Evolutionary conservation across 495 filamentous ascomycete species (phyloP), one percentile per base, ranked within the genome.

Genomic region (Penicillium tannophilum): DNA sequence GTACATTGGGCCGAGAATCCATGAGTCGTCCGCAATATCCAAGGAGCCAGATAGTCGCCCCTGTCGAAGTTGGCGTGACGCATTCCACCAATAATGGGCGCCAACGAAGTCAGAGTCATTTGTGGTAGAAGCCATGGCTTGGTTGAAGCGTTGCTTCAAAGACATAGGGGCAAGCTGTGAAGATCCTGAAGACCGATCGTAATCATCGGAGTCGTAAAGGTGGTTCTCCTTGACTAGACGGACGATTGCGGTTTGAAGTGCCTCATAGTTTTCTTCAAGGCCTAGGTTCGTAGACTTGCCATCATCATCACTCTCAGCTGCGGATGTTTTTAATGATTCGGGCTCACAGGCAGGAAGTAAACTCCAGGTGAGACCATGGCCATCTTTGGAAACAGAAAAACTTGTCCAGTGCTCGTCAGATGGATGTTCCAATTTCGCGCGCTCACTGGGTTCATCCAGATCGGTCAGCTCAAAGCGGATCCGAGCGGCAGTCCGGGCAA

Each of bases 191-290:
- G 50, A 10, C 28, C 23, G 17, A 57, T 58, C 61, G 20, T 61
- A 60, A 19, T 68, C 66, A 28, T 60, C 61, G 10, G 56, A 57
- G 41, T 74, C 63, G 54, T 62, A 61, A 20, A 89, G 87, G 60
- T 92, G 90, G 57, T 87, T 90, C 42, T 94, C 90, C 60, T 89
- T 83, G 17, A 94, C 87, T 3, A 96, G 79, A 65, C 90, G 92
- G 46, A 90, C 74, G 47, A 96, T 89, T 6, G 90, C 89, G 35
- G 90, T 87, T 55, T 93, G 88, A 8, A 96, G 75, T 53, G 90
- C 87, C 70, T 94, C 89, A 62, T 94, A 90, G 62, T 92, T 90
- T 61, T 89, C 89, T 65, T 90, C 88, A 6, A 91, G 74, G 28
- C 90, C 89, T 11, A 90, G 79, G 9, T 82, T 79, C 12, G 85